Percentiles rank a stretch among this genome's conserved stretches.
phyloP scores from a whole-genome alignment of 2,329 filamentous ascomycete species.

The Monilinia aucupariae region DNA sequence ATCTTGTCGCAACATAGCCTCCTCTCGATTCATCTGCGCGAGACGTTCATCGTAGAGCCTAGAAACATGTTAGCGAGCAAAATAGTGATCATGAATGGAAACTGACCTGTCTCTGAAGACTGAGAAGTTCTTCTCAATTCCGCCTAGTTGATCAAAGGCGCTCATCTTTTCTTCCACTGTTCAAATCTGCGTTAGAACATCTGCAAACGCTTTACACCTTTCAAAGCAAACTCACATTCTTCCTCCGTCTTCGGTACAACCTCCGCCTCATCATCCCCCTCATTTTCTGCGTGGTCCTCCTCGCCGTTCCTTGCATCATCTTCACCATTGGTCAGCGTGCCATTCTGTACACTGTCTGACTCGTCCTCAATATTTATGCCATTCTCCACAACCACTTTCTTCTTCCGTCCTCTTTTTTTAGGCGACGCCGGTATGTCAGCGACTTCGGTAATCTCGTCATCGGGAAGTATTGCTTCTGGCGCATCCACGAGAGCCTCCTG shows the following conservation, averaged over 20 bases:
- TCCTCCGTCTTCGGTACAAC: constrained; percentile 56
- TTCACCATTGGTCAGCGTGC: constrained; percentile 28
- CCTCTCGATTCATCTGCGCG: constrained; percentile 68
- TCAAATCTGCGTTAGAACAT: constrained; percentile 24
- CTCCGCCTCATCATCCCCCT: constrained; percentile 51
- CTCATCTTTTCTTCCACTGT: constrained; percentile 71
- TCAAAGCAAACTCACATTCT: constrained; percentile 47
- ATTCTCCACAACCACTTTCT: constrained; percentile 35
- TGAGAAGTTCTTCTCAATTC: constrained; percentile 84
- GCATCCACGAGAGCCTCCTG: constrained; percentile 42
- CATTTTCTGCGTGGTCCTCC: constrained; percentile 49
- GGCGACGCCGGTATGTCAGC: constrained; percentile 27
- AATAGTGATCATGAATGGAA: constrained; percentile 29
- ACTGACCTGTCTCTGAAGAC: constrained; percentile 70
- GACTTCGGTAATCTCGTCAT: constrained; percentile 36
- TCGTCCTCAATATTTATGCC: constrained; percentile 27
- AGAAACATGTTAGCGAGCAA: constrained; percentile 25
- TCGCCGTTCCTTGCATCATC: constrained; percentile 39
- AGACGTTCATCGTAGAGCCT: constrained; percentile 88
- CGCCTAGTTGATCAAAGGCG: constrained; percentile 72
- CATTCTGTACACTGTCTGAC: constrained; percentile 22
- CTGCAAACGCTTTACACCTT: neutral
- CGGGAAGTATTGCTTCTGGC: constrained; percentile 39
- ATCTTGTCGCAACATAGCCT: constrained; percentile 54
- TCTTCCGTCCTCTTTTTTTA: constrained; percentile 35